Percentiles rank a stretch among this genome's conserved stretches.
These are phyloP conservation scores for Aspergillus olivimuriae DNA, from an alignment of 495 filamentous ascomycete species.

Conservation along the genomic window DNA sequence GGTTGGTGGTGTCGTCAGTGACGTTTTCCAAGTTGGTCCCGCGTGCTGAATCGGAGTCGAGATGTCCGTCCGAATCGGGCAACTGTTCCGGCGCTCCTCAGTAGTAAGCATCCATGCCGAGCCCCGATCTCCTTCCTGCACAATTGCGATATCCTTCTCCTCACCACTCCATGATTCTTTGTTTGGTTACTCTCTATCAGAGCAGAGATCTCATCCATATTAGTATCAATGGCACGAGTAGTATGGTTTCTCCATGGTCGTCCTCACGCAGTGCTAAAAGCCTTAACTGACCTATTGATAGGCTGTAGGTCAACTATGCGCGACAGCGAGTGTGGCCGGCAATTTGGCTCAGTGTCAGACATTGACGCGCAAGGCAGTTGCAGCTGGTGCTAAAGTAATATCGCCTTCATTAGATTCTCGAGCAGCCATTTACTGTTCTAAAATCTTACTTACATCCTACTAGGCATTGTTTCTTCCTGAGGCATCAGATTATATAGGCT, in stretches of 20 bases:
- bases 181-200: too few species aligned
- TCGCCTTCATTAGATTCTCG: neutral
- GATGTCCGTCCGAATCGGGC: slow-evolving; percentile 14
- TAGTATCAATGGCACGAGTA: slow-evolving; percentile 28
- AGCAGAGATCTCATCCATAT: too few species aligned
- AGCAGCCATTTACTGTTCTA: too few species aligned
- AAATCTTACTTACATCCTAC: slow-evolving; percentile 8
- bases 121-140: too few species aligned
- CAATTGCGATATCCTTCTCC: too few species aligned
- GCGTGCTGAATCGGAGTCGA: slow-evolving; percentile 7
- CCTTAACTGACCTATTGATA: slow-evolving; percentile 24
- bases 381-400: slow-evolving; percentile 68
- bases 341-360: slow-evolving; percentile 71
- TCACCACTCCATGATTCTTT: too few species aligned
- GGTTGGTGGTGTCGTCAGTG: slow-evolving; percentile 8
- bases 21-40: slow-evolving; percentile 11
- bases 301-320: slow-evolving; percentile 86
- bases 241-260: slow-evolving; percentile 16
- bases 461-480: slow-evolving; percentile 89
- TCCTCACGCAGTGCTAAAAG: neutral
- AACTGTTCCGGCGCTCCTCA: slow-evolving; percentile 15
- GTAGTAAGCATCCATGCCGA: slow-evolving; percentile 1
- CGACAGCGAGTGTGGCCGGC: slow-evolving; percentile 67
- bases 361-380: slow-evolving; percentile 65
- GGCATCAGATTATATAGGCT: slow-evolving; percentile 81